These are phyloP conservation scores for Proliferodiscus dingleyae DNA, from an alignment of 2,329 filamentous ascomycete species.

Conservation along the genomic window DNA sequence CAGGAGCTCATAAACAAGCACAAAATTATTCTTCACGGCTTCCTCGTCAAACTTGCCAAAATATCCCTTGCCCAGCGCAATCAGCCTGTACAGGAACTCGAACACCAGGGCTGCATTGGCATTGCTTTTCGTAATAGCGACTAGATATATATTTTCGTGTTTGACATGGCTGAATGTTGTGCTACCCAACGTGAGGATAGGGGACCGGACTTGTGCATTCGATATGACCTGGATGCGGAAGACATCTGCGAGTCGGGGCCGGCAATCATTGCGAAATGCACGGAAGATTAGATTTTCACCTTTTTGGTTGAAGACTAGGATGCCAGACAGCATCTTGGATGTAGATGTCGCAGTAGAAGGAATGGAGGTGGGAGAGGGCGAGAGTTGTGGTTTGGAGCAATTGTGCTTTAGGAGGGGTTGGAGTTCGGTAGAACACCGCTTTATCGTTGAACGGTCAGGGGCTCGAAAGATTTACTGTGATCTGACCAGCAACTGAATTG, in stretches of 20 bases:
- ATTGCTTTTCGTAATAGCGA: conserved; percentile 97
- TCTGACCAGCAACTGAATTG: not conserved
- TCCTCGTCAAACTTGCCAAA: conserved; percentile 99
- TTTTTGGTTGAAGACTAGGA: conserved; percentile 98
- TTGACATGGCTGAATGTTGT: conserved; percentile 99
- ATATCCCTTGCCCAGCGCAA: conserved; percentile 86
- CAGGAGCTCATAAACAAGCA: conserved; percentile 92
- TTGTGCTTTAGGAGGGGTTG: not conserved
- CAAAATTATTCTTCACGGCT: conserved; percentile 99
- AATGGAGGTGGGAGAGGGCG: conserved; percentile 3
- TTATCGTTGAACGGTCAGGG: too few species aligned
- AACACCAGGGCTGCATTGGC: conserved; percentile 97
- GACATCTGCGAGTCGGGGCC: conserved; percentile 93
- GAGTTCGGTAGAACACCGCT: too few species aligned
- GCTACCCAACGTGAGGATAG: conserved; percentile 92
- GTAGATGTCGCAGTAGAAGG: not conserved
- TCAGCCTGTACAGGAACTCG: conserved; percentile 92
- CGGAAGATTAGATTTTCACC: conserved; percentile 99
- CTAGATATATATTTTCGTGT: conserved; percentile 97
- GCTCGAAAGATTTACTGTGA: too few species aligned
- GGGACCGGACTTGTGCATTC: conserved; percentile 94
- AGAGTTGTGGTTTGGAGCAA: not conserved
- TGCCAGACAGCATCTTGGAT: conserved; percentile 83
- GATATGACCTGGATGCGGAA: conserved; percentile 99
- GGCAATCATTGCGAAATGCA: conserved; percentile 97